phyloP scores from a whole-genome alignment of 1,284 basidiomycete genomes.

The Austroboletus olivaceoglutinosus region DNA sequence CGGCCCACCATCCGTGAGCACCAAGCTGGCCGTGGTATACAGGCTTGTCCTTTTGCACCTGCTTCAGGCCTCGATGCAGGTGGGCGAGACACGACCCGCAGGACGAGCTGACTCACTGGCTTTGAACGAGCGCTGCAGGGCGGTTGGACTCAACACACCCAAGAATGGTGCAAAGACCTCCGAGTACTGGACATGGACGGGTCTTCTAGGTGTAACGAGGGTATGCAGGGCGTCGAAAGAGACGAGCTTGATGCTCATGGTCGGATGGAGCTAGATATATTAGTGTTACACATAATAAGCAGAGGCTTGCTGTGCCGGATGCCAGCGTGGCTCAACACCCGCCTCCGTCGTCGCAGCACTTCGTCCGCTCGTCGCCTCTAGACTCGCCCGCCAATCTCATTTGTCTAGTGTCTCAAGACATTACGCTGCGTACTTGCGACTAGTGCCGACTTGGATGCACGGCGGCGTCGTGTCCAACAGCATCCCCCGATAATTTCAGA shows the following conservation, averaged over 20 bases:
- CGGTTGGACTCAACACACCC: constrained; percentile 51
- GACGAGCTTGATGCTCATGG: constrained; percentile 41
- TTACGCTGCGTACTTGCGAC: constrained; percentile 15
- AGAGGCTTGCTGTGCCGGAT: constrained; percentile 1
- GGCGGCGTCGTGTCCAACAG: constrained; percentile 13
- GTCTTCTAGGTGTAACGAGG: constrained; percentile 59
- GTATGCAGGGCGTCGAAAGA: constrained; percentile 74
- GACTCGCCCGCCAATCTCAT: not conserved
- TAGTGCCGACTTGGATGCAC: constrained; percentile 19
- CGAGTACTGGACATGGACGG: constrained; percentile 68
- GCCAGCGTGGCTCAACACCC: constrained; percentile 7
- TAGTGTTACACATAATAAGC: constrained; percentile 12
- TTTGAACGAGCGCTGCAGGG: constrained; percentile 65
- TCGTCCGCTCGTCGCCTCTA: constrained; percentile 10
- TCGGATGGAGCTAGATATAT: no score
- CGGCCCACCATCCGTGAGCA: constrained; percentile 63
- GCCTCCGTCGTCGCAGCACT: constrained; percentile 5
- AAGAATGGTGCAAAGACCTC: constrained; percentile 62
- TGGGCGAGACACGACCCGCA: constrained; percentile 1
- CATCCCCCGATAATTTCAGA: constrained; percentile 9
- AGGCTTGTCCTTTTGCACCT: constrained; percentile 58
- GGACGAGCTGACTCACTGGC: constrained; percentile 38
- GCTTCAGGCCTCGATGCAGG: constrained; percentile 52
- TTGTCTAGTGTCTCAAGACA: not conserved
- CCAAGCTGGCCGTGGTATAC: constrained; percentile 45